Evolutionary conservation across 1,284 basidiomycete genomes (phyloP).

Genomic region (Ganoderma meredithae): DNA sequence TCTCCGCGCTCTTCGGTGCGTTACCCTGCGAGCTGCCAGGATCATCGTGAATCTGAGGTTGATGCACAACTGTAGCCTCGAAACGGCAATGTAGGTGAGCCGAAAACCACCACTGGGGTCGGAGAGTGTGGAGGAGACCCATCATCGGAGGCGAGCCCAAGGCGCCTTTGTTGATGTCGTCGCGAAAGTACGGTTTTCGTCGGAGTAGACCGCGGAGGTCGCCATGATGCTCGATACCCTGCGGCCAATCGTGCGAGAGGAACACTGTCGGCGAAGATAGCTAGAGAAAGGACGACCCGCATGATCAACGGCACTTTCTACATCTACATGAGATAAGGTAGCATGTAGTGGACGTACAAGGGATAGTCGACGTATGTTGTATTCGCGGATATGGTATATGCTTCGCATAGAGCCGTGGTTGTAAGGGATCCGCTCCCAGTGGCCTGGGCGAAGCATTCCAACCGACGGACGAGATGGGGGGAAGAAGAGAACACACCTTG

Average conservation of each 20-base stretch:
- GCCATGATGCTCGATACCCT: conserved; percentile 85
- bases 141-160: conserved; percentile 93
- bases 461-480: background rate
- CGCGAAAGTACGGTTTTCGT: conserved; percentile 84
- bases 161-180: conserved; percentile 74
- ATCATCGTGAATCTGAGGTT: background rate
- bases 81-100: conserved; percentile 93
- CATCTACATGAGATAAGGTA: conserved; percentile 8
- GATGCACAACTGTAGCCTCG: conserved; percentile 74
- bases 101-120: conserved; percentile 94
- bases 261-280: conserved; percentile 76
- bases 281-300: conserved; percentile 43
- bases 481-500: conserved; percentile 58
- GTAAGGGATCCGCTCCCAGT: conserved; percentile 77
- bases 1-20: conserved; percentile 61
- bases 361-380: conserved; percentile 82
- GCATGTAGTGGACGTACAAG: conserved; percentile 58
- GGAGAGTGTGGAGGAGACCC: conserved; percentile 76
- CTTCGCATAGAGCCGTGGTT: conserved; percentile 78
- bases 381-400: conserved; percentile 93
- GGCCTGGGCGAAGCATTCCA: conserved; percentile 52
- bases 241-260: conserved; percentile 98
- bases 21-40: conserved; percentile 6
- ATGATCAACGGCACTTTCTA: background rate
- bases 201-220: conserved; percentile 72